Evolutionary conservation across 192 early-diverging fungal species (phyloP), one percentile per base, ranked within the genome.

Genomic region (Diversispora epigaea): DNA sequence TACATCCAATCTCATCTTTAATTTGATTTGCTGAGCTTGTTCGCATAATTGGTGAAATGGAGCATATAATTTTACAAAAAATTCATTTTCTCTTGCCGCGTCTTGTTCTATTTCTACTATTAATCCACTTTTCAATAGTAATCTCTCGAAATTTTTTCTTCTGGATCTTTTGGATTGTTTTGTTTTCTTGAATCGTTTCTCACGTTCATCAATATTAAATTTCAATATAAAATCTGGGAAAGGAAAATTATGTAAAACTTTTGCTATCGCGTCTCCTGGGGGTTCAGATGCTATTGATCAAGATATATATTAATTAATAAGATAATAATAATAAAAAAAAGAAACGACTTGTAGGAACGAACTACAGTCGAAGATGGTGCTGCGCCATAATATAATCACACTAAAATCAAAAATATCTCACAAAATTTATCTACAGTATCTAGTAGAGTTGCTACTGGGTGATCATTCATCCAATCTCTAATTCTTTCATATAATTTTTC

Each of bases 21-120:
- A 73, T 58, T 73, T 64, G 47, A 80, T 19, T 45, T 76, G n/a
- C 52, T 82, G 79, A 12, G 83, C 83, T 8, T 80, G 76, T 49
- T 80, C 58, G 69, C 83, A 84, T 9, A 84, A 72, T 68, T 64
- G 58, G 54, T 78, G 68, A 68, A 84, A 84, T 40, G 83, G 83
- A 19, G 79, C 62, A 61, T 75, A 79, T 9, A 84, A 49, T 61
- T 82, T 84, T 46, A 84, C 44, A 32, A 32, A 32, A 66, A 71
- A 84, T 71, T 77, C 80, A 39, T 84, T 71, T 11, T 82, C 76
- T 3, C 75, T 67, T 19, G 80, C 79, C 22, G 80, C 70, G 54
- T 67, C 77, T 9, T 73, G 54, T 76, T 84, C 83, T 12, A 74
- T 72, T 22, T 84, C 83, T 9, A 84, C 66, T 10, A 84, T 22